phyloP scores from a whole-genome alignment of 2,329 filamentous ascomycete species.

The Sodiomyces alkalinus region DNA sequence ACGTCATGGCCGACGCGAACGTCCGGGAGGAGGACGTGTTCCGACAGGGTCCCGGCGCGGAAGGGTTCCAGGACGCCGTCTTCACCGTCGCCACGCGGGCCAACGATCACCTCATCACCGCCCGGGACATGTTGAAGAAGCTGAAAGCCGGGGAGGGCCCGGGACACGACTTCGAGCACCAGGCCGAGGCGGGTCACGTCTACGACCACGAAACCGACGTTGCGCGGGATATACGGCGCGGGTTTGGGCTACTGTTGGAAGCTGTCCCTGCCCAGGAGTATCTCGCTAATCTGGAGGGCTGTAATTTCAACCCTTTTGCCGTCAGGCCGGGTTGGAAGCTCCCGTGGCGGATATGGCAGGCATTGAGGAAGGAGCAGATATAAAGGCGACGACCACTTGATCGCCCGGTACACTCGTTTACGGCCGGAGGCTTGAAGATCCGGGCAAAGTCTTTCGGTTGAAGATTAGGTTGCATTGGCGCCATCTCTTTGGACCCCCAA shows the following conservation, averaged over 20 bases:
- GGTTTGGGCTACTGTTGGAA: constrained; percentile 69
- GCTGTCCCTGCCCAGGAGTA: constrained; percentile 66
- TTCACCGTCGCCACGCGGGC: constrained; percentile 87
- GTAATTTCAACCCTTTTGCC: constrained; percentile 72
- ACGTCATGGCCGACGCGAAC: constrained; percentile 71
- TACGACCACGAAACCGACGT: constrained; percentile 26
- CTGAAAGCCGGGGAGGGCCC: constrained; percentile 57
- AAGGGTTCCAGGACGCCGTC: constrained; percentile 73
- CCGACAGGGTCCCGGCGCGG: constrained; percentile 60
- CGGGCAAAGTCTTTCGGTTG: too few relatives aligned
- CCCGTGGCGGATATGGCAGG: constrained; percentile 57
- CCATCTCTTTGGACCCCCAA: too few relatives aligned
- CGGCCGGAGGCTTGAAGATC: constrained; percentile 1
- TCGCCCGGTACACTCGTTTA: constrained; percentile 2
- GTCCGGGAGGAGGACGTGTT: constrained; percentile 85
- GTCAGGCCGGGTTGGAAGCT: constrained; percentile 62
- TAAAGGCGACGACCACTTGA: too few relatives aligned
- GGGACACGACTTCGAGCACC: constrained; percentile 81
- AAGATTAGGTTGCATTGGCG: too few relatives aligned
- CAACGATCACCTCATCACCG: constrained; percentile 91
- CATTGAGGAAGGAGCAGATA: constrained; percentile 31
- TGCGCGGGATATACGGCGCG: constrained; percentile 33
- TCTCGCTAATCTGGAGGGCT: constrained; percentile 59
- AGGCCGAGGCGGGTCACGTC: constrained; percentile 54
- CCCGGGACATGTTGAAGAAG: constrained; percentile 76